Base-by-base conservation (phyloP, 2,329 filamentous ascomycete species). In the Aspergillus transmontanensis region DNA sequence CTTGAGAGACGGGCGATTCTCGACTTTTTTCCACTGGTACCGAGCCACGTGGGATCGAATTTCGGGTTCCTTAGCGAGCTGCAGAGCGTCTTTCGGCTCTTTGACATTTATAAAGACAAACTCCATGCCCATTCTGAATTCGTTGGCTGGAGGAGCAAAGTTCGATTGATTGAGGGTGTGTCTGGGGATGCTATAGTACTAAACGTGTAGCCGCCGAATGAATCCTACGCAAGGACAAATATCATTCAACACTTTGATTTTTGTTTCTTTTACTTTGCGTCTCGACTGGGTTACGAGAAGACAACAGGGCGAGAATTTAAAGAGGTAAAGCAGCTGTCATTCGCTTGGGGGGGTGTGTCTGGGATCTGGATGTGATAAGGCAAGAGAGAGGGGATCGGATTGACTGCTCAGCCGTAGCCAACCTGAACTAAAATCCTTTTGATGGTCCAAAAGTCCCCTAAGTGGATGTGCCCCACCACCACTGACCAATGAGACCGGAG, bases 101-200 rank as follows among this genome's bases (percentile, higher is more conserved):
- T 63, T 64, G 21, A 72, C 65, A 43, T 75, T 70, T 65, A 75
- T 70, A 57, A 75, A 75, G 51, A 70, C 63, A 28, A 68, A 68
- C 11, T 71, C 64, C 61, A 62, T 68, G 6, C 54, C 54, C 45
- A 60, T 63, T 3, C 7, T 51, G 48, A 12, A 19, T 51, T 34
- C 5, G 6, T 32, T 51, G 48, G 6, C 2, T 19, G 23, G 19
- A 11, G 28, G 28, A 2, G 16, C 1, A 30, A 28, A 48, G 23
- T 26, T 26, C 11, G 12, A 23, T 43, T 43, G 43, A 46, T 45
- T 23, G 43, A 45, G 14, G 23, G 19, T 19, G 26, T 30, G 23
- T 19, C 16, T 19, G 36, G n/a, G 21, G 46, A 28, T 46, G n/a
- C 43, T 50, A 46, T 46, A 48, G 46, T 50, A 50, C 26, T 16